Percentiles rank a stretch among this genome's conserved stretches.
Evolutionary conservation across 2,329 filamentous ascomycete genomes (phyloP).

Genomic region (Septoria petroselini): DNA sequence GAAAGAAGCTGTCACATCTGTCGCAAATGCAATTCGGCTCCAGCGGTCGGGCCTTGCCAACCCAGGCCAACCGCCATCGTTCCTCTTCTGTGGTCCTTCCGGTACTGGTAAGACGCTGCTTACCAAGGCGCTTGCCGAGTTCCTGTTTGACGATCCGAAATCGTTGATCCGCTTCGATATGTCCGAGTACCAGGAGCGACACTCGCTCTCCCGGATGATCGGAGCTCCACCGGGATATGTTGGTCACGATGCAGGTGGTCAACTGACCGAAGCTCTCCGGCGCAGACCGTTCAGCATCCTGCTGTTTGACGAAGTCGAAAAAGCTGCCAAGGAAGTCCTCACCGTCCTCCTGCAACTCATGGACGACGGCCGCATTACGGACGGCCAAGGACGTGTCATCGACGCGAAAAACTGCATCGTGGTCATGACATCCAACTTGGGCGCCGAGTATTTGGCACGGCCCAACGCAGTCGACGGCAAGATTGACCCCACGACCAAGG

Average conservation of each 20-base stretch:
- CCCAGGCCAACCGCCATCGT: slow-evolving; percentile 94
- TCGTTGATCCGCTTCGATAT: slow-evolving; percentile 99
- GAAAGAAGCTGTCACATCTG: slow-evolving; percentile 85
- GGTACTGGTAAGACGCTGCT: slow-evolving; percentile 97
- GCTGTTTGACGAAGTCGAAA: slow-evolving; percentile 96
- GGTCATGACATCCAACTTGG: slow-evolving; percentile 97
- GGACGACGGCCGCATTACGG: slow-evolving; percentile 97
- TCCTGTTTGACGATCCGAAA: slow-evolving; percentile 95
- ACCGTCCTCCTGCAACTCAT: slow-evolving; percentile 98
- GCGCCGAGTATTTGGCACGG: slow-evolving; percentile 86
- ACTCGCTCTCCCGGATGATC: slow-evolving; percentile 94
- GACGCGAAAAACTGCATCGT: slow-evolving; percentile 98
- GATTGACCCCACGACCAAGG: slow-evolving; percentile 80
- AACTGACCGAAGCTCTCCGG: slow-evolving; percentile 90
- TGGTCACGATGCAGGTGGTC: slow-evolving; percentile 91
- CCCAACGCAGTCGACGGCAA: slow-evolving; percentile 73
- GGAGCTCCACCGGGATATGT: slow-evolving; percentile 96
- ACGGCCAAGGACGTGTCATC: slow-evolving; percentile 90
- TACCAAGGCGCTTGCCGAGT: slow-evolving; percentile 94
- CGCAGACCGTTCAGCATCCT: slow-evolving; percentile 96
- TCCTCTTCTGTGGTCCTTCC: slow-evolving; percentile 97
- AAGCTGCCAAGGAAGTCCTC: slow-evolving; percentile 94
- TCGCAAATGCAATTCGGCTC: slow-evolving; percentile 92
- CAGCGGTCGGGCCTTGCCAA: slow-evolving; percentile 93
- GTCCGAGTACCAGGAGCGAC: slow-evolving; percentile 98